phyloP scores from a whole-genome alignment of 2,329 filamentous ascomycete genomes.

The Zymoseptoria crescenta region DNA sequence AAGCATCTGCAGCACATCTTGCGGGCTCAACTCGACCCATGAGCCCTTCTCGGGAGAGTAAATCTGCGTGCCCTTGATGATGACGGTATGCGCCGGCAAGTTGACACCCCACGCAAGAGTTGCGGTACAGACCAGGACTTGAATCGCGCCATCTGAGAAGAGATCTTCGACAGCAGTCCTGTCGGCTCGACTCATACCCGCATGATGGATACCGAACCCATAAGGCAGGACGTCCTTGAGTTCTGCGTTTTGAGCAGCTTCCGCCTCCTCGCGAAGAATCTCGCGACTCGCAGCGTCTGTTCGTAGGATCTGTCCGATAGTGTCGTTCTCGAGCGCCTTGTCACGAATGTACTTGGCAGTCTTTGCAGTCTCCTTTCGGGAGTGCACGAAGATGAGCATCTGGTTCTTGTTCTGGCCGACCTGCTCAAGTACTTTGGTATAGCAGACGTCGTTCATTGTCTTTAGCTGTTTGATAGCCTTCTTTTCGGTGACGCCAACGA shows the following conservation, averaged over 20 bases:
- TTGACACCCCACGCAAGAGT: slow-evolving; percentile 99
- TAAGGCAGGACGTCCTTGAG: slow-evolving; percentile 93
- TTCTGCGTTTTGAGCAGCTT: slow-evolving; percentile 73
- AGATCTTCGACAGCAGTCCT: slow-evolving; percentile 91
- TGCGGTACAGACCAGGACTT: slow-evolving; percentile 93
- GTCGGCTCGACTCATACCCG: slow-evolving; percentile 93
- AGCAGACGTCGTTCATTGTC: slow-evolving; percentile 98
- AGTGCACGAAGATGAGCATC: slow-evolving; percentile 99
- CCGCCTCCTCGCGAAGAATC: slow-evolving; percentile 76
- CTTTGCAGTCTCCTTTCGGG: slow-evolving; percentile 94
- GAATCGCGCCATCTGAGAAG: slow-evolving; percentile 82
- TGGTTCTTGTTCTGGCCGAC: slow-evolving; percentile 89
- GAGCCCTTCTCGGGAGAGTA: slow-evolving; percentile 98
- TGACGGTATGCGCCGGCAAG: slow-evolving; percentile 91
- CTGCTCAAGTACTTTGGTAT: slow-evolving; percentile 94
- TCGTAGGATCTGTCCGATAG: slow-evolving; percentile 88
- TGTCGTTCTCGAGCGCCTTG: slow-evolving; percentile 94
- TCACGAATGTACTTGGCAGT: slow-evolving; percentile 94
- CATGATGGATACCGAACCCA: slow-evolving; percentile 96
- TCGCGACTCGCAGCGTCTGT: slow-evolving; percentile 88
- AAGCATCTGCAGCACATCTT: slow-evolving; percentile 97
- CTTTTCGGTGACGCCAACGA: slow-evolving; percentile 93
- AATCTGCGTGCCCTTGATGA: slow-evolving; percentile 97
- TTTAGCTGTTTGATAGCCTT: slow-evolving; percentile 98
- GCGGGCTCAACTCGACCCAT: slow-evolving; percentile 95